These are phyloP conservation scores for Endogone sp. DNA, from an alignment of 192 early-diverging fungal species.

Conservation along the genomic window DNA sequence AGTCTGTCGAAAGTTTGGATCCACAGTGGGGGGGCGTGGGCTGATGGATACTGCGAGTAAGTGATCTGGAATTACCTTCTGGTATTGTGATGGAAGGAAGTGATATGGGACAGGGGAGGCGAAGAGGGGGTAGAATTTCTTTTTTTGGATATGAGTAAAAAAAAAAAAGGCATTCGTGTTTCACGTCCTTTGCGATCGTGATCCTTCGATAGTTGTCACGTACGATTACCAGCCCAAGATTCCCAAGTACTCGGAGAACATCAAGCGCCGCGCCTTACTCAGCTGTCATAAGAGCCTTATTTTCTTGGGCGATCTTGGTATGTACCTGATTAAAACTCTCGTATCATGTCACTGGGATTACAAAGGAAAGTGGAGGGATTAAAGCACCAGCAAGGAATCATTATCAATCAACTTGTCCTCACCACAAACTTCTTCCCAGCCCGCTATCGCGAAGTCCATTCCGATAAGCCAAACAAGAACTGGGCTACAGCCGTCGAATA, in stretches of 20 bases:
- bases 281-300: slow-evolving; percentile 54
- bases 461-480: slow-evolving; percentile 51
- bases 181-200: no score
- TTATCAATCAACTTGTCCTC: no score
- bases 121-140: no score
- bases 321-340: slow-evolving; percentile 4
- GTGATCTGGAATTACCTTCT: no score
- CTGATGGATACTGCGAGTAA: background rate
- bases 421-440: no score
- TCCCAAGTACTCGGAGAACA: slow-evolving; percentile 1
- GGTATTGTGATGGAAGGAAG: no score
- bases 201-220: background rate
- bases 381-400: background rate
- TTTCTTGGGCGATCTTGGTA: slow-evolving; percentile 66
- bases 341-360: slow-evolving; percentile 5
- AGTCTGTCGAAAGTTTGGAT: background rate
- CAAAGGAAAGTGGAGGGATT: background rate
- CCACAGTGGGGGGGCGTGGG: background rate
- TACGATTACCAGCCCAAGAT: background rate
- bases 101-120: no score
- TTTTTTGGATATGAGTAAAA: no score
- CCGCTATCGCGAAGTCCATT: slow-evolving; percentile 57
- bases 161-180: no score
- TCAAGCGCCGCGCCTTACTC: slow-evolving; percentile 30
- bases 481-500: slow-evolving; percentile 55